These are phyloP conservation scores for Apocynum venetum DNA, from an alignment of 257 asterid genomes.

Conservation along the genomic window DNA sequence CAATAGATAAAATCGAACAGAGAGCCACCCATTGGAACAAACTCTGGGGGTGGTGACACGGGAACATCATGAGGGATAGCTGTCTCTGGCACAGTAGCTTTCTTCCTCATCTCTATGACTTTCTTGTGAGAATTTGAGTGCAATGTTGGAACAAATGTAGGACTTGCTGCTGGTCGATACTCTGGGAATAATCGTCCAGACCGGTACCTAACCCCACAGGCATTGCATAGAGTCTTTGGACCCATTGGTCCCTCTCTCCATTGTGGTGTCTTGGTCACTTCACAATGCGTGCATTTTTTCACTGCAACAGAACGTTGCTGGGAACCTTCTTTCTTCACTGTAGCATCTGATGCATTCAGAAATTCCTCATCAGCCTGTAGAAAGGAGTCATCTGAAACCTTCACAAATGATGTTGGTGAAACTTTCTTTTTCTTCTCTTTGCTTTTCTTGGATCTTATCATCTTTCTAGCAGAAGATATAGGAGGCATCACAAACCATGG, in stretches of 20 bases:
- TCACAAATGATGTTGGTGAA: conserved; percentile 8
- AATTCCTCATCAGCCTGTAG: conserved; percentile 9
- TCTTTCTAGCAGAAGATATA: conserved; percentile 23
- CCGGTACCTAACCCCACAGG: conserved; percentile 83
- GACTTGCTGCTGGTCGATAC: conserved; percentile 86
- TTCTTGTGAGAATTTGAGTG: conserved; percentile 49
- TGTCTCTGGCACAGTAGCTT: conserved; percentile 12
- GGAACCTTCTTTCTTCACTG: conserved; percentile 8
- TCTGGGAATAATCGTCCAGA: conserved; percentile 81
- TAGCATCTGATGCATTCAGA: not conserved
- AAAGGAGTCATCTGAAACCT: conserved; percentile 1
- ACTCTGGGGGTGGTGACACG: conserved; percentile 42
- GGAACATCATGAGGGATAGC: conserved; percentile 17
- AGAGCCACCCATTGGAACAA: conserved; percentile 41
- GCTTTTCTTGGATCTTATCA: conserved; percentile 28
- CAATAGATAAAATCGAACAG: conserved; percentile 40
- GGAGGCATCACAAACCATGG: conserved; percentile 57
- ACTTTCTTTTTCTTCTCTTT: conserved; percentile 34
- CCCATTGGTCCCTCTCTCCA: conserved; percentile 95
- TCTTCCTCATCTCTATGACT: conserved; percentile 26
- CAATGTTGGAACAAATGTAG: conserved; percentile 66
- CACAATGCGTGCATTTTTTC: conserved; percentile 71
- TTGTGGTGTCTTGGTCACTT: conserved; percentile 77
- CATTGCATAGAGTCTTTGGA: conserved; percentile 83
- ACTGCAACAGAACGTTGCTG: conserved; percentile 8